Evolutionary conservation across 106 monocot genomes (phyloP).

Genomic region (Amphibolis antarctica): DNA sequence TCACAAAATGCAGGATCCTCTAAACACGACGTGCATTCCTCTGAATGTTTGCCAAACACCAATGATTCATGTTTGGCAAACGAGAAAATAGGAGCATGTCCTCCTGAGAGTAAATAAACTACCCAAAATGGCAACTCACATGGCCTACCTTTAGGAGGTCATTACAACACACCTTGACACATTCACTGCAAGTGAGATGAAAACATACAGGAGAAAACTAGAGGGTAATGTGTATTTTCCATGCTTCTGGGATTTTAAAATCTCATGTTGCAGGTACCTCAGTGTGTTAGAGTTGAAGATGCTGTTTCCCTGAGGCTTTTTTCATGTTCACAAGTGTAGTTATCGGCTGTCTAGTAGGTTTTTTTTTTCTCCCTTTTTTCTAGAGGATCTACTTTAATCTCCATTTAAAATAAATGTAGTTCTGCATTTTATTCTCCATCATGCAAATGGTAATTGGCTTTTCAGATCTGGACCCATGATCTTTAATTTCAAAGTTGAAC

Average conservation of each 20-base stretch:
- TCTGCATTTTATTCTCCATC: too few relatives aligned
- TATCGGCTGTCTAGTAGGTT: background rate
- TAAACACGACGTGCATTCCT: background rate
- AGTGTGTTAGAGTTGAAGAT: background rate
- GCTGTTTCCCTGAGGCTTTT: background rate
- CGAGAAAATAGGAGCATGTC: background rate
- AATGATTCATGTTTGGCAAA: background rate
- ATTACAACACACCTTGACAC: background rate
- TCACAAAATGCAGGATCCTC: background rate
- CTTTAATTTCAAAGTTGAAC: too few relatives aligned
- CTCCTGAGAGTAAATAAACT: background rate
- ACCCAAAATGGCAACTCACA: background rate
- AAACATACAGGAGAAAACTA: background rate
- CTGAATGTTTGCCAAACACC: background rate
- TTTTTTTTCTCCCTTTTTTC: background rate
- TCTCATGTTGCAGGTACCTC: background rate
- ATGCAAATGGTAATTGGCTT: too few relatives aligned
- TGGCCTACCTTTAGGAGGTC: background rate
- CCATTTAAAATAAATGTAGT: background rate
- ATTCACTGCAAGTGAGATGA: background rate
- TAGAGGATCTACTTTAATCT: background rate
- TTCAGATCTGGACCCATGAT: too few relatives aligned
- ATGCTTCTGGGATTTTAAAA: slow-evolving; percentile 2
- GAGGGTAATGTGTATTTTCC: background rate
- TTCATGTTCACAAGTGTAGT: background rate